phyloP scores from a whole-genome alignment of 176 grass and related monocot genomes.

The Raddia guianensis region DNA sequence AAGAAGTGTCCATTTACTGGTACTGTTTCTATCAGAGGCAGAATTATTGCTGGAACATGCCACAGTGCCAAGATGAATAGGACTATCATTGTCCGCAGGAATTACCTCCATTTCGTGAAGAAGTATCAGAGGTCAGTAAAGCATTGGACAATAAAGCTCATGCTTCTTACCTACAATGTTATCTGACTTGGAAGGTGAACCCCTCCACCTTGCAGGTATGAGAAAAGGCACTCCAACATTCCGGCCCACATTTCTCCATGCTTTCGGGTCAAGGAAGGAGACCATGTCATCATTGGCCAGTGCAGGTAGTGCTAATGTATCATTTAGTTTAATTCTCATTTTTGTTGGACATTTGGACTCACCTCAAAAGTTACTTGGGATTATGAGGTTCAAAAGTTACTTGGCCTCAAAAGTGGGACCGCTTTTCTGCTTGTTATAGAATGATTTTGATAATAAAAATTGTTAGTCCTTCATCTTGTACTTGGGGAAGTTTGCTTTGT shows the following conservation, averaged over 20 bases:
- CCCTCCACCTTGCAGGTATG: conserved; percentile 44
- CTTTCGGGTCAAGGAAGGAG: conserved; percentile 64
- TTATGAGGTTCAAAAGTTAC: background rate
- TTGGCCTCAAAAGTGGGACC: background rate
- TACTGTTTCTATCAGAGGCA: conserved; percentile 55
- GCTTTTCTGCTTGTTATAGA: conserved; percentile 1
- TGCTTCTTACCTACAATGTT: background rate
- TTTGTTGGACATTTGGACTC: conserved; percentile 7
- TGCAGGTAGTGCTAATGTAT: conserved; percentile 43
- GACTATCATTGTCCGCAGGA: conserved; percentile 53
- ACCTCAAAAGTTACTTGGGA: background rate
- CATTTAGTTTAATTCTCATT: background rate
- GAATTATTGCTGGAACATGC: conserved; percentile 63
- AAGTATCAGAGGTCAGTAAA: conserved; percentile 57
- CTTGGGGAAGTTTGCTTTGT: background rate
- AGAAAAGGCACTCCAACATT: conserved; percentile 60
- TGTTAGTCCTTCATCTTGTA: background rate
- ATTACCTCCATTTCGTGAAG: conserved; percentile 62
- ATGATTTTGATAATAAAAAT: background rate
- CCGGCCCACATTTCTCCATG: conserved; percentile 55
- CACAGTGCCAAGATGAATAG: conserved; percentile 68
- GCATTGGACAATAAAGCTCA: background rate
- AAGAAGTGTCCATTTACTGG: conserved; percentile 66
- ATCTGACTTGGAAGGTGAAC: conserved; percentile 19
- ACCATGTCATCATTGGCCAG: conserved; percentile 63